These are phyloP conservation scores for Botryosphaeria dothidea DNA, from an alignment of 2,329 filamentous ascomycete genomes.

Conservation along the genomic window DNA sequence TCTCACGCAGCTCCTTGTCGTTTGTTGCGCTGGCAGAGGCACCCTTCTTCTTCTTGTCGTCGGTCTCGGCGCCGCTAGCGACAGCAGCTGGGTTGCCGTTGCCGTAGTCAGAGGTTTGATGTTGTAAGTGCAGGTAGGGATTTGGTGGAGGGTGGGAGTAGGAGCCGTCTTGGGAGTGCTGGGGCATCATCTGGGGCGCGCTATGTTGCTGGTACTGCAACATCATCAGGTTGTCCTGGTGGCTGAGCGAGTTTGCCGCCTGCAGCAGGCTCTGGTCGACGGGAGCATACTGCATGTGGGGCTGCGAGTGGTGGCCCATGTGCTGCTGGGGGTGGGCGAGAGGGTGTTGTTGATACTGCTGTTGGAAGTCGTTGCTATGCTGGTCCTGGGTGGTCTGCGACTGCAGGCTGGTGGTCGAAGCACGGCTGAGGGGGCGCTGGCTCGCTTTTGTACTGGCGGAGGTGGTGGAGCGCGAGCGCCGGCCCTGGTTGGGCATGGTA, in stretches of 20 bases:
- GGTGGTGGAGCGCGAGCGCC: slow-evolving; percentile 48
- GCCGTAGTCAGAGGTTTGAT: not conserved
- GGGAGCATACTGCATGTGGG: slow-evolving; percentile 28
- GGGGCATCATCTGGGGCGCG: slow-evolving; percentile 17
- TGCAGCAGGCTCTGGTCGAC: slow-evolving; percentile 36
- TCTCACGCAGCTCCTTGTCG: slow-evolving; percentile 75
- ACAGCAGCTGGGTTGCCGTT: not conserved
- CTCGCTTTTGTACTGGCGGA: slow-evolving; percentile 44
- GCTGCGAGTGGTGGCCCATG: slow-evolving; percentile 20
- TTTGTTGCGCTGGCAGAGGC: slow-evolving; percentile 74
- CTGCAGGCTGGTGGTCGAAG: slow-evolving; percentile 51
- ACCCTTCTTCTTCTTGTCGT: slow-evolving; percentile 57
- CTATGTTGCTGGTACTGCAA: slow-evolving; percentile 8
- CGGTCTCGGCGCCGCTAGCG: slow-evolving; percentile 24
- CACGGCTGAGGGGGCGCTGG: slow-evolving; percentile 49
- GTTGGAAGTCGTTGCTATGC: slow-evolving; percentile 28
- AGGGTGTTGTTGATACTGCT: slow-evolving; percentile 24
- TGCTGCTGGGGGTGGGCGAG: slow-evolving; percentile 26
- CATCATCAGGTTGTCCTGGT: slow-evolving; percentile 15
- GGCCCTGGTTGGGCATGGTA: slow-evolving; percentile 38
- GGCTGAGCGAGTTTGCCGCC: slow-evolving; percentile 30
- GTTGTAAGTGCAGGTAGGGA: slow-evolving; percentile 15
- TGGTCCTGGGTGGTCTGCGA: slow-evolving; percentile 28
- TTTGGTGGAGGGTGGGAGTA: slow-evolving; percentile 13
- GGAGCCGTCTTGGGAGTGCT: slow-evolving; percentile 9